phyloP scores from a whole-genome alignment of 1,139 yeast species.

The Yamadazyma triangularis region DNA sequence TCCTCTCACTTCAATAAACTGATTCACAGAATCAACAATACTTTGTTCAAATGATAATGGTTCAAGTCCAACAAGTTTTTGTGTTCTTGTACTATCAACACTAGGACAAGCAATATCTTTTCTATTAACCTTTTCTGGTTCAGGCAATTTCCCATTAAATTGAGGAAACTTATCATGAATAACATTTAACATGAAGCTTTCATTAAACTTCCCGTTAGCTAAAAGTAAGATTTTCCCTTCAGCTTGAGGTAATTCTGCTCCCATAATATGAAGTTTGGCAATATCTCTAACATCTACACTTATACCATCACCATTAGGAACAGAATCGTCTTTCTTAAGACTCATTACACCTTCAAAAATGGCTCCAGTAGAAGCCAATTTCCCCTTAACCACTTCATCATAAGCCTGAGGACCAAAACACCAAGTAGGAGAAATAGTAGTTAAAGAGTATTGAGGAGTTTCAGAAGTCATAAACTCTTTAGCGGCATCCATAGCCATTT shows the following conservation, averaged over 20 bases:
- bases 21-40: constrained; percentile 33
- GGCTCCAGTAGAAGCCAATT: constrained; percentile 16
- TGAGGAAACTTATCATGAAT: constrained; percentile 20
- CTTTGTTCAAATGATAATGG: constrained; percentile 31
- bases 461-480: constrained; percentile 37
- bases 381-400: constrained; percentile 22
- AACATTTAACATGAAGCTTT: constrained; percentile 19
- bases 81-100: constrained; percentile 18
- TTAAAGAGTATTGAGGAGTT: constrained; percentile 30
- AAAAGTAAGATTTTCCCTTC: constrained; percentile 13
- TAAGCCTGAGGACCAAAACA: constrained; percentile 43
- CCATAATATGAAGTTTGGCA: constrained; percentile 33
- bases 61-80: constrained; percentile 28
- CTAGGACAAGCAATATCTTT: constrained; percentile 6
- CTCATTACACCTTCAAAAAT: constrained; percentile 13
- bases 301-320: constrained; percentile 15
- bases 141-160: constrained; percentile 18
- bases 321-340: constrained; percentile 12
- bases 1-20: too few species aligned
- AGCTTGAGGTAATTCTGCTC: constrained; percentile 22
- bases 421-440: constrained; percentile 43
- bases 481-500: constrained; percentile 46
- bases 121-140: constrained; percentile 17
- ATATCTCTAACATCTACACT: constrained; percentile 38
- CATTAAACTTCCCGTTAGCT: constrained; percentile 12